Evolutionary conservation across 108 stramenopile genomes (phyloP).

Genomic region (Nannochloropsis salina): DNA sequence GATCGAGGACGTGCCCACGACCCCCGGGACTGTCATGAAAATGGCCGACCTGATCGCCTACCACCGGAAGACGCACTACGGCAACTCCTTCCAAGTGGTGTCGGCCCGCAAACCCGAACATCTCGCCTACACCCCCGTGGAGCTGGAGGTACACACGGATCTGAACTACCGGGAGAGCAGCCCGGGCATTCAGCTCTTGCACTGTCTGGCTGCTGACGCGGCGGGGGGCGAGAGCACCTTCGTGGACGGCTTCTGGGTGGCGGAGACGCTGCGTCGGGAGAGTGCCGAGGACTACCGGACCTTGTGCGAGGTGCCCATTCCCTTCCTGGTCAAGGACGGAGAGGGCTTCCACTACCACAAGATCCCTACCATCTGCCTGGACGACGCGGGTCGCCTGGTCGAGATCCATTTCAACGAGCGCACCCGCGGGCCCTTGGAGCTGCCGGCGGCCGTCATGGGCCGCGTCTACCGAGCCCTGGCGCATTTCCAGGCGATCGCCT

Average conservation of each 20-base stretch:
- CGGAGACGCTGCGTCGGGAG: slow-evolving; percentile 22
- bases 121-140: not conserved
- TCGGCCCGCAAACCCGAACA: slow-evolving; percentile 5
- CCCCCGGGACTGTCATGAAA: not conserved
- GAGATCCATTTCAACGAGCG: slow-evolving; percentile 25
- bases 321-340: slow-evolving; percentile 38
- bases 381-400: not conserved
- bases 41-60: not conserved
- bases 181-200: slow-evolving; percentile 45
- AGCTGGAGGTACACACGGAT: slow-evolving; percentile 34
- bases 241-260: slow-evolving; percentile 28
- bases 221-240: slow-evolving; percentile 42
- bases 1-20: not conserved
- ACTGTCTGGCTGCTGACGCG: slow-evolving; percentile 35
- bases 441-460: slow-evolving; percentile 1
- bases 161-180: slow-evolving; percentile 47
- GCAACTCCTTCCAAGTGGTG: not conserved
- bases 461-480: slow-evolving; percentile 28
- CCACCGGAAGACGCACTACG: slow-evolving; percentile 2
- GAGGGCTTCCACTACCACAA: slow-evolving; percentile 37
- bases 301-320: slow-evolving; percentile 22
- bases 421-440: not conserved
- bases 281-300: slow-evolving; percentile 20
- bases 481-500: not conserved
- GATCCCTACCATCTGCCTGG: slow-evolving; percentile 24